Percentiles rank a stretch among this genome's conserved stretches.
Conservation (phyloP, 2,329 filamentous ascomycete genomes). For the Colletotrichum sp. region DNA sequence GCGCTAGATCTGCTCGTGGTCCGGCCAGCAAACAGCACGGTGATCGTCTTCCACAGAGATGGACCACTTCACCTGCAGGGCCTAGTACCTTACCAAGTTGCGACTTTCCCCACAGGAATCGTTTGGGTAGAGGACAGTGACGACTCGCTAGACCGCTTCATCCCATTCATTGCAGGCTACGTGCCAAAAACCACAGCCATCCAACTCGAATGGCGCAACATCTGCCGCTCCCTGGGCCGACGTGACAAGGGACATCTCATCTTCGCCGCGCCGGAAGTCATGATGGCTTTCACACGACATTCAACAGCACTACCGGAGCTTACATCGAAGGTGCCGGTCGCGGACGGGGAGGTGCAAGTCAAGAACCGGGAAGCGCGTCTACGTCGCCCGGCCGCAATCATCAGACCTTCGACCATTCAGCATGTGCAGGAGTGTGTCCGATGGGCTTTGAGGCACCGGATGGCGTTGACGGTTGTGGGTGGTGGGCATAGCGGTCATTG, state of each 20-base stretch:
- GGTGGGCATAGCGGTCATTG: conserved; percentile 68
- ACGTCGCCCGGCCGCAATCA: conserved; percentile 45
- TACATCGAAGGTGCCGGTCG: conserved; percentile 42
- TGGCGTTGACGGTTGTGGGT: conserved; percentile 56
- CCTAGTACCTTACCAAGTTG: conserved; percentile 52
- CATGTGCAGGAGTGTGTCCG: conserved; percentile 60
- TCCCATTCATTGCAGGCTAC: conserved; percentile 56
- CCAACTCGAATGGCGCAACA: conserved; percentile 49
- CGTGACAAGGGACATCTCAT: conserved; percentile 44
- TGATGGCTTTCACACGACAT: conserved; percentile 55
- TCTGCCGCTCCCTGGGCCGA: conserved; percentile 55
- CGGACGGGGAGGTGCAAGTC: conserved; percentile 32
- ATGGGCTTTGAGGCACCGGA: conserved; percentile 56
- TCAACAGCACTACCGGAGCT: conserved; percentile 50
- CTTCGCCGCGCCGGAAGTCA: conserved; percentile 55
- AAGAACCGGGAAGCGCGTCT: conserved; percentile 59
- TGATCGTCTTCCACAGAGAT: conserved; percentile 62
- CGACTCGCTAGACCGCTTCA: conserved; percentile 52
- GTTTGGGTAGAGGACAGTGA: conserved; percentile 50
- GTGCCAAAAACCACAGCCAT: conserved; percentile 34
- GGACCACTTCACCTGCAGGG: conserved; percentile 46
- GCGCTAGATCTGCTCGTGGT: conserved; percentile 53
- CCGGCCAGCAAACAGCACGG: conserved; percentile 42
- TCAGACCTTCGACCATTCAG: conserved; percentile 48
- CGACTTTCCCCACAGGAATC: conserved; percentile 49